Base-by-base conservation (phyloP, 2,329 filamentous ascomycete species). In the Gnomoniopsis sp. region DNA sequence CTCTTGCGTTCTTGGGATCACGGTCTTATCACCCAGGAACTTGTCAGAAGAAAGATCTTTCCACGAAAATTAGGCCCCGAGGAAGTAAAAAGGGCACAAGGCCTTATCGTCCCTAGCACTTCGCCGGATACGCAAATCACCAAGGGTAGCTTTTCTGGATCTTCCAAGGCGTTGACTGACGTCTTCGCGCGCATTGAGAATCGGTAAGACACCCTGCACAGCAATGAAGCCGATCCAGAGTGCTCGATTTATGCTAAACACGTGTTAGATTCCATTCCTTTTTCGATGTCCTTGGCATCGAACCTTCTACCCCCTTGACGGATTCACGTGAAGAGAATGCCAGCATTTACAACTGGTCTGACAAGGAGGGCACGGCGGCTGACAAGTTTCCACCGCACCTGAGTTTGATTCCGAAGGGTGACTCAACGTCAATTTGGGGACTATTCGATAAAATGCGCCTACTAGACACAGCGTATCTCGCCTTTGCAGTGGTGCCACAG, bases 1-100 rank as follows among this genome's bases (percentile, higher is more conserved):
- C 49, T 52, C 22, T 30, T 52, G n/a, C 26, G 22, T 30, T 52
- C 49, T 41, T 52, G 49, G 49, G 49, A 52, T n/a, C 49, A 52
- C 15, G 49, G 49, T 38, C 49, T 52, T 14, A 15, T 52, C 1
- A 38, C 49, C 19, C 49, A 52, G 26, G 49, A 52, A n/a, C 21
- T 52, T 15, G 38, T 34, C 49, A 52, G 38, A 38, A 17, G 38
- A 21, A 52, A 23, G 12, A 34, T 52, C 34, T 22, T 52, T n/a
- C 49, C 49, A 12, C 49, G 49, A 22, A 52, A n/a, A 15, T 10
- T 52, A n/a, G 34, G 33, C 23, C 34, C 49, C 22, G 49, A 52
- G n/a, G 49, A 30, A 14, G 49, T 38, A 10, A 52, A 38, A 21
- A 33, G n/a, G 34, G 49, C 49, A 17, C 49, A 52, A 19, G 49